Evolutionary conservation across 2,329 filamentous ascomycete species (phyloP).

Genomic region (Fusarium continuum): DNA sequence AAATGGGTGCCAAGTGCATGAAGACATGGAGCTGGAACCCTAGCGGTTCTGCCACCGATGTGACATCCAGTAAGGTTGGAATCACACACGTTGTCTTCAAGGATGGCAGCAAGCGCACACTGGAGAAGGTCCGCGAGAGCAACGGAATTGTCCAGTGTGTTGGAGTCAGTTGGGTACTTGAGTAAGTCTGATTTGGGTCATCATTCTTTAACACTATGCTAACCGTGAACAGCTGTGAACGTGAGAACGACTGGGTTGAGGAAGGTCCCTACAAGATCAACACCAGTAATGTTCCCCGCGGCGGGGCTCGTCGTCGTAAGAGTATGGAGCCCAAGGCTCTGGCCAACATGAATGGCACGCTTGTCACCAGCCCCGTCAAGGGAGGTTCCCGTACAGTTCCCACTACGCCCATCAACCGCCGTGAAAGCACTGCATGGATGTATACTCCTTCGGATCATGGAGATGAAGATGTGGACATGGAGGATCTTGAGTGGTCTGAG

Average conservation of each 20-base stretch:
- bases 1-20: slow-evolving; percentile 84
- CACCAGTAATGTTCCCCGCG: slow-evolving; percentile 71
- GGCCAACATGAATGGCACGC: slow-evolving; percentile 72
- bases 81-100: slow-evolving; percentile 94
- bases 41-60: slow-evolving; percentile 48
- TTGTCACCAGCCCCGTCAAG: slow-evolving; percentile 58
- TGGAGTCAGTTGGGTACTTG: slow-evolving; percentile 86
- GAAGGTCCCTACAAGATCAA: slow-evolving; percentile 76
- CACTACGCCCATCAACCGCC: slow-evolving; percentile 60
- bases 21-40: slow-evolving; percentile 81
- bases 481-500: slow-evolving; percentile 54
- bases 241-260: slow-evolving; percentile 79
- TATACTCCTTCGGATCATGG: slow-evolving; percentile 60
- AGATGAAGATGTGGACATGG: slow-evolving; percentile 51
- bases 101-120: slow-evolving; percentile 80
- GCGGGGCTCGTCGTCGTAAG: slow-evolving; percentile 76
- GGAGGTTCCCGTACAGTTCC: slow-evolving; percentile 51
- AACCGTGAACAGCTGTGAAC: slow-evolving; percentile 69
- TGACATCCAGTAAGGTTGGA: slow-evolving; percentile 64
- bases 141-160: slow-evolving; percentile 84
- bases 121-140: slow-evolving; percentile 80
- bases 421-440: slow-evolving; percentile 65
- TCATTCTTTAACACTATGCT: slow-evolving; percentile 25
- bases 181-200: slow-evolving; percentile 65
- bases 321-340: slow-evolving; percentile 81